phyloP scores from a whole-genome alignment of 2,329 filamentous ascomycete species.

The Pseudogymnoascus sp. region DNA sequence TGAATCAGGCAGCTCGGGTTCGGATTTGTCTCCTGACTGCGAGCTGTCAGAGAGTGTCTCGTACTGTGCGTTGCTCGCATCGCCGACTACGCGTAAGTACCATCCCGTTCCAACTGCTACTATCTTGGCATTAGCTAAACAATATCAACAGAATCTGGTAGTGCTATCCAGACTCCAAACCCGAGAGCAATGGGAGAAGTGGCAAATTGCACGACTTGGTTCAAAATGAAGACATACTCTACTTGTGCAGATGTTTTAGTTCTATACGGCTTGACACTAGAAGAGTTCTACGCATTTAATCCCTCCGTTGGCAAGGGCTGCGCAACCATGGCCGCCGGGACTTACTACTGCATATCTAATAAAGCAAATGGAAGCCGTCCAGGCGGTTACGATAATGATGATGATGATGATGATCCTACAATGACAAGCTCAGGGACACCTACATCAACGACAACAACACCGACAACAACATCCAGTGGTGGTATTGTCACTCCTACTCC shows the following conservation, averaged over 20 bases:
- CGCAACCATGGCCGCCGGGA: not conserved
- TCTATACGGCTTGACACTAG: not conserved
- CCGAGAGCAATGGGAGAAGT: not conserved
- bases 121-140: not conserved
- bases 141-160: not conserved
- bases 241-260: not conserved
- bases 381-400: not conserved
- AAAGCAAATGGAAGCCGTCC: not conserved
- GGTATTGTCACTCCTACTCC: slow-evolving; percentile 14
- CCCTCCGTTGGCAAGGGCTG: not conserved
- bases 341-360: not conserved
- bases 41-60: not conserved
- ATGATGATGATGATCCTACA: not conserved
- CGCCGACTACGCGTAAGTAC: not conserved
- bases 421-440: not conserved
- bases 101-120: not conserved
- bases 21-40: not conserved
- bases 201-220: not conserved
- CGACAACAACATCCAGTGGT: not conserved
- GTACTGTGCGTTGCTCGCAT: not conserved
- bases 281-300: not conserved
- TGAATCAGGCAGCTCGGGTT: not conserved
- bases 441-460: not conserved
- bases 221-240: not conserved
- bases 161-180: not conserved